Base-by-base conservation (phyloP, 306 rosid species). In the Casuarina cunninghamiana region DNA sequence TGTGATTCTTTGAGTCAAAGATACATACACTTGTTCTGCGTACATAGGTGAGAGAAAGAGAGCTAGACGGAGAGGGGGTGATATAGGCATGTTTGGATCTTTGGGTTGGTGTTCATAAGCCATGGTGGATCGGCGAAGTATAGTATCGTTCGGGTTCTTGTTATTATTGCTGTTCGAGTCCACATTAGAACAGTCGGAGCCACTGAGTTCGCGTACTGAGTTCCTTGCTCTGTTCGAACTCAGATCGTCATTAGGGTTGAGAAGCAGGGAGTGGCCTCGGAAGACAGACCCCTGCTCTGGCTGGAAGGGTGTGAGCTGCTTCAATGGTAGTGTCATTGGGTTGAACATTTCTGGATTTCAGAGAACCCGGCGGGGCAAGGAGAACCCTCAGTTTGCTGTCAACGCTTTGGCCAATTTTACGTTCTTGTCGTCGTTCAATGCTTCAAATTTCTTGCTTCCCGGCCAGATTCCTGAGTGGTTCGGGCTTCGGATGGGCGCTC, bases 381-480 rank as follows among this genome's bases (percentile, higher is more conserved):
- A 3, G 13, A 81, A 82, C 54, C 90, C 88, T 4, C 48, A 44
- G 37, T 93, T 96, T 62, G 87, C 86, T 61, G 98, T 93, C 43
- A 93, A 85, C 79, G 54, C 93, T 53, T 85, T 96, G 5, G 79
- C 77, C 49, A 87, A 91, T 78, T 68, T 96, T 16, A 87, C 98
- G 12, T 78, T 53, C 37, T 82, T 96, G 79, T 77, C 75, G 35
- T 77, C 80, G 7, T 96, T 96, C 85, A 90, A 88, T 50, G 99
- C 99, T 73, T 93, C 99, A 63, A 90, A 96, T 67, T 96, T 96
- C 75, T 61, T 13, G 75, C 97, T 96, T 10, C 97, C 88, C 15
- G 99, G 96, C 16, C 79, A 87, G 17, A 91, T 96, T 71, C 99
- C 99, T 10, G 91, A 88, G 46, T 93, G 88, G 98, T 90, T 96